Base-by-base conservation (phyloP, 2,329 filamentous ascomycete genomes). In the Aspergillus sp. region DNA sequence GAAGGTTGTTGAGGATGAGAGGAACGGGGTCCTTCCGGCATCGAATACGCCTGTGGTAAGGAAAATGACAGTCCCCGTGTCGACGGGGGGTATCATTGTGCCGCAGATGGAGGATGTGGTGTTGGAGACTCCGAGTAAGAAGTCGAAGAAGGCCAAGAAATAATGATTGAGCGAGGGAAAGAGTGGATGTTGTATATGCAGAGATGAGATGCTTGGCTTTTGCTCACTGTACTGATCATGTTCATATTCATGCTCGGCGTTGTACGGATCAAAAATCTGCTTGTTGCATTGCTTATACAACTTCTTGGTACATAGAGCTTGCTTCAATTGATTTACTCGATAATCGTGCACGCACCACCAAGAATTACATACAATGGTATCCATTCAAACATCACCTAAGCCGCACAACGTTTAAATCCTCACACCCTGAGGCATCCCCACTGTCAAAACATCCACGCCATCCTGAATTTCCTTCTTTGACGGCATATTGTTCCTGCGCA, bases 401-500 rank as follows among this genome's bases (percentile, higher is more conserved):
- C 18, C 12, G 18, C 17, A 30, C 4, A 26, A 3, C 7, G 55
- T 51, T 51, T 63, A 67, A 13, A 68, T 63, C 44, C 58, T 63
- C 30, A 69, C 58, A 42, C 39, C 20, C 44, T 59, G 52, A 8
- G 64, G 69, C 53, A 74, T 55, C 50, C 61, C 67, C n/a, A 74
- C 61, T 53, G 60, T 57, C 63, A 79, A 65, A 36, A 78, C 63
- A 72, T 80, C 77, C 48, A 75, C 64, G 4, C 76, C 78, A n/a
- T 56, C 82, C 70, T 88, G 75, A 48, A 98, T 76, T 70, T 96
- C 84, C 61, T 79, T 85, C 85, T 96, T 97, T 53, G 78, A 81
- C 1, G 90, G 88, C 92, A 98, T 96, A 74, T 86, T 89, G 38
- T 85, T 85, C 62, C 85, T 79, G 59, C 88, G 82, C 90, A 98